Evolutionary conservation across 2,329 filamentous ascomycete genomes (phyloP).

Genomic region (Paramyrothecium roridum): DNA sequence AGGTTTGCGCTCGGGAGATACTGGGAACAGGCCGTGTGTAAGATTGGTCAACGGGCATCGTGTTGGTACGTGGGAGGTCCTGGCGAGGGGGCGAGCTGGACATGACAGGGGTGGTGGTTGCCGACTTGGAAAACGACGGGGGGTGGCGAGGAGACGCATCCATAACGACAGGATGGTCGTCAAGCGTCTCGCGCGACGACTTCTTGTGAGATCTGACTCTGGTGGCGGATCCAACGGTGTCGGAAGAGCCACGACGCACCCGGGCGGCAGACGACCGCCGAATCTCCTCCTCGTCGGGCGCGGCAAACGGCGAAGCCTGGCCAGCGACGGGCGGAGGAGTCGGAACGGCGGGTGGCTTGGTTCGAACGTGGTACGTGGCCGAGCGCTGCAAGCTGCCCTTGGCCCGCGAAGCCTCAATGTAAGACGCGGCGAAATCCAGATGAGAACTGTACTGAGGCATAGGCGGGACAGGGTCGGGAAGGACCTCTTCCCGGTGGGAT

Average conservation of each 20-base stretch:
- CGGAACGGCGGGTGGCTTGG: constrained; percentile 28
- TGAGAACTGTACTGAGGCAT: constrained; percentile 16
- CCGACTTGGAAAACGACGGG: constrained; percentile 17
- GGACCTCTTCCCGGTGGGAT: constrained; percentile 25
- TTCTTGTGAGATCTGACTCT: constrained; percentile 26
- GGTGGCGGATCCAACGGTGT: not conserved
- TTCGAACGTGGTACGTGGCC: constrained; percentile 15
- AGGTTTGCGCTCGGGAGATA: constrained; percentile 30
- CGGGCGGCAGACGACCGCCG: constrained; percentile 29
- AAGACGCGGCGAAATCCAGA: constrained; percentile 17
- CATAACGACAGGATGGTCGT: constrained; percentile 23
- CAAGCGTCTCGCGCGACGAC: constrained; percentile 26
- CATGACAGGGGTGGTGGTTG: constrained; percentile 18
- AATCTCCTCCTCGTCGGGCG: constrained; percentile 26
- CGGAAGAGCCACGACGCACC: constrained; percentile 29
- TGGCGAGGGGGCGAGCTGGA: constrained; percentile 29
- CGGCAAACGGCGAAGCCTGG: constrained; percentile 19
- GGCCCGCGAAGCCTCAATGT: constrained; percentile 28
- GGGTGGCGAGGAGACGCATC: constrained; percentile 25
- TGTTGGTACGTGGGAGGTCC: constrained; percentile 27
- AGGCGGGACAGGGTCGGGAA: constrained; percentile 12
- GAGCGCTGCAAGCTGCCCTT: constrained; percentile 18
- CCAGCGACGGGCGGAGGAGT: constrained; percentile 29
- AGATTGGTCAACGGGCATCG: constrained; percentile 26
- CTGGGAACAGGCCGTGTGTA: constrained; percentile 23